Evolutionary conservation across 2,329 filamentous ascomycete species (phyloP).

Genomic region (Aureobasidium sp.): DNA sequence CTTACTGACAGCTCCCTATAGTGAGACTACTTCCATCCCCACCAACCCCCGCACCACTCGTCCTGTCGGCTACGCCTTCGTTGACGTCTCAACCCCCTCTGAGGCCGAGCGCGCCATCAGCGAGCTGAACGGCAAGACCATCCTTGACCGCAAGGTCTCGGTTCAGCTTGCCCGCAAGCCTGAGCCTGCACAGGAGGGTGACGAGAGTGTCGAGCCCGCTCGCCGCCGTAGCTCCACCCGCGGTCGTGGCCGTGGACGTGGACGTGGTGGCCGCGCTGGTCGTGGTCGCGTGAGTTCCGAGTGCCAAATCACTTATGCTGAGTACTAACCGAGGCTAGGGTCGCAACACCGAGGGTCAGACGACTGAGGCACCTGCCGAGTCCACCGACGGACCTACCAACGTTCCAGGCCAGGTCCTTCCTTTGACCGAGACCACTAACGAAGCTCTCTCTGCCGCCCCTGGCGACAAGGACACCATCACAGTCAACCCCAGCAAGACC

Average conservation of each 20-base stretch:
- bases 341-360: slow-evolving; percentile 25
- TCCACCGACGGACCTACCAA: slow-evolving; percentile 43
- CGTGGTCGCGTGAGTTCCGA: slow-evolving; percentile 56
- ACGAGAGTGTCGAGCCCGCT: slow-evolving; percentile 64
- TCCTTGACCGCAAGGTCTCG: slow-evolving; percentile 97
- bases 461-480: slow-evolving; percentile 39
- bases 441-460: slow-evolving; percentile 49
- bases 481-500: slow-evolving; percentile 33
- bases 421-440: slow-evolving; percentile 47
- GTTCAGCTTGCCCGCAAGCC: slow-evolving; percentile 98
- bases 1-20: slow-evolving; percentile 37
- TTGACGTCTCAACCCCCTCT: slow-evolving; percentile 88
- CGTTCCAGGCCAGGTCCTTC: slow-evolving; percentile 45
- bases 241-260: slow-evolving; percentile 51
- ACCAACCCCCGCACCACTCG: slow-evolving; percentile 99
- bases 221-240: slow-evolving; percentile 50
- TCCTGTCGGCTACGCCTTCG: slow-evolving; percentile 97
- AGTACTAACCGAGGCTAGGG: background rate
- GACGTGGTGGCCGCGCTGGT: slow-evolving; percentile 53
- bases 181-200: slow-evolving; percentile 74
- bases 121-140: slow-evolving; percentile 94
- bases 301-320: background rate
- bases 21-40: slow-evolving; percentile 97
- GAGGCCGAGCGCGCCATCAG: slow-evolving; percentile 94
- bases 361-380: slow-evolving; percentile 46